A percentile compares a stretch with the other conserved stretches of the same genome.
Conservation (phyloP, 345 rosid genomes). For the Lenwebbia sp. region DNA sequence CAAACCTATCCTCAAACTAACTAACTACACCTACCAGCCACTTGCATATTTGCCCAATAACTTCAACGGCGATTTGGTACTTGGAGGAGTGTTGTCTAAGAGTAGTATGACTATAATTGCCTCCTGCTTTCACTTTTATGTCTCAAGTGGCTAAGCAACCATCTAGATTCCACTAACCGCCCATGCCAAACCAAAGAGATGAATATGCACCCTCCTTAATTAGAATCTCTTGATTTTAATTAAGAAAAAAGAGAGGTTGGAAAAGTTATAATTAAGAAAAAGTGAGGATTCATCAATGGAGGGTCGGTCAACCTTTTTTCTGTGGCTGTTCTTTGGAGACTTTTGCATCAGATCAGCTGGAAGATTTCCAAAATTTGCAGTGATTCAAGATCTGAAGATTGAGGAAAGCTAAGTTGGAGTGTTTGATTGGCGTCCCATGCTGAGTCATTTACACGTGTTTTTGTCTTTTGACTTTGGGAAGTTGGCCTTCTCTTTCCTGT, state of each 20-base stretch:
- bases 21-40: not conserved
- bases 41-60: not conserved
- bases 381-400: not conserved
- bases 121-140: not conserved
- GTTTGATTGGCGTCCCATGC: not conserved
- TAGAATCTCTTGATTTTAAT: not conserved
- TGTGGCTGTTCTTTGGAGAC: not conserved
- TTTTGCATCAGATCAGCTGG: not conserved
- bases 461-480: not conserved
- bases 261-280: not conserved
- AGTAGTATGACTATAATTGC: not conserved
- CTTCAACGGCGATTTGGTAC: not conserved
- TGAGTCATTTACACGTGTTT: not conserved
- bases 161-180: not conserved
- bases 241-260: not conserved
- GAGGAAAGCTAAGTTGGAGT: not conserved
- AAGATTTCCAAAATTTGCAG: not conserved
- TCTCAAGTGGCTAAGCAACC: not conserved
- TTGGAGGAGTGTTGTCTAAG: not conserved
- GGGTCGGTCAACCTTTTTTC: not conserved
- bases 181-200: not conserved
- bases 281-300: not conserved
- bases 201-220: not conserved
- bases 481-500: not conserved
- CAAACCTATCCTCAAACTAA: not conserved